Evolutionary conservation across 176 grass and related monocot species (phyloP), one percentile per base, ranked within the genome.

Genomic region (Bromus sterilis): DNA sequence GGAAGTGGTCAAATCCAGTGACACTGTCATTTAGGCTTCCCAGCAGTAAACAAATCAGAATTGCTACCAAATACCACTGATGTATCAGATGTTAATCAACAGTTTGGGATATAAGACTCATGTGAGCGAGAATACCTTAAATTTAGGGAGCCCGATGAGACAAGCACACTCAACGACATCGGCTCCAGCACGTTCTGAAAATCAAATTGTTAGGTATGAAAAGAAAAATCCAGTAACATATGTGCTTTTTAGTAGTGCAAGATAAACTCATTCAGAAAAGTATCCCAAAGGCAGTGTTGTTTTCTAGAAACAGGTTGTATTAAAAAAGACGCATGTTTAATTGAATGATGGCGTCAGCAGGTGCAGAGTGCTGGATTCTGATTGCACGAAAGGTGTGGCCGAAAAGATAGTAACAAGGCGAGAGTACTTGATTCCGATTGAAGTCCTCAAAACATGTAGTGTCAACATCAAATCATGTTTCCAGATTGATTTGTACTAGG

Each of bases 151-250:
- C 15, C 91, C 95, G 65, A 98, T 87, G 35, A 98, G 75, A 76
- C 95, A 98, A 48, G 95, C 92, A 42, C 95, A 98, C 70, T 98
- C 95, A 35, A 94, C 86, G 56, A 98, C 95, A 58, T 89, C 66
- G 56, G 90, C 95, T 57, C 79, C 90, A 72, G 88, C 90, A 21
- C 95, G 90, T 68, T 98, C 95, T 98, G 90, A 9, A 83, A 78
- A 86, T 29, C 78, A 77, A 76, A 48, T 71, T 32, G 35, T 36
- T 29, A 15, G 18, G 57, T 13, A 87, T 80, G 24, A 78, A 43
- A 66, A 71, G 0, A 1, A 16, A 37, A 78, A 70, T 1, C 5
- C 7, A 28, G 21, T 70, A n/a, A 36, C 48, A 16, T 53, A 21
- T 71, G 13, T 15, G 2, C 14, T 78, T 61, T 41, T 77, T 42